These are phyloP conservation scores for Polytrichum formosum DNA, from an alignment of 225 moss, liverwort and hornwort genomes.

Conservation along the genomic window DNA sequence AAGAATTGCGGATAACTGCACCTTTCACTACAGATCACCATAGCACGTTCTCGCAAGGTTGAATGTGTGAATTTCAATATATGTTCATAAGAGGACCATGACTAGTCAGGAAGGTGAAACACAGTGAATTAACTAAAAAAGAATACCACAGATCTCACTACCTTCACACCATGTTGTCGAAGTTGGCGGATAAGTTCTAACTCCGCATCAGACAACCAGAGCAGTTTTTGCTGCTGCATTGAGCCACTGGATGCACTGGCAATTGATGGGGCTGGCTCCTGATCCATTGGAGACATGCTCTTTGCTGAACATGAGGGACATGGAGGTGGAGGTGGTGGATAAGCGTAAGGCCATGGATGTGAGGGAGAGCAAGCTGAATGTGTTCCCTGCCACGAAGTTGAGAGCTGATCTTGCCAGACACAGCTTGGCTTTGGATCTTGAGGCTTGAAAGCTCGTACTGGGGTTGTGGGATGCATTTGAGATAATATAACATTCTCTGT, in stretches of 20 bases:
- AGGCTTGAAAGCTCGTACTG: not conserved
- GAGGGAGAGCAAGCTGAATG: not conserved
- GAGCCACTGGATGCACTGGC: conserved; percentile 8
- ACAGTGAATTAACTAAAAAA: too few species aligned
- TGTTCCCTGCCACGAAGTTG: not conserved
- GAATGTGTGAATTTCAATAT: too few species aligned
- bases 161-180: conserved; percentile 15
- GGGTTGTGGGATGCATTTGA: not conserved
- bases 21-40: too few species aligned
- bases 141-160: not conserved
- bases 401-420: conserved; percentile 6
- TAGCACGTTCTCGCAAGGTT: too few species aligned
- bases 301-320: not conserved
- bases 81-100: too few species aligned
- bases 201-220: conserved; percentile 24
- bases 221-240: conserved; percentile 9
- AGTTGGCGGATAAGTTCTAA: conserved; percentile 19
- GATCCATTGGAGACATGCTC: not conserved
- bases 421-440: not conserved
- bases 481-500: conserved; percentile 2
- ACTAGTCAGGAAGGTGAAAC: too few species aligned
- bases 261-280: not conserved
- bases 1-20: too few species aligned
- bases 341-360: conserved; percentile 8
- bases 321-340: conserved; percentile 6